These are phyloP conservation scores for Penicillium canescens DNA, from an alignment of 495 filamentous ascomycete genomes.

Conservation along the genomic window DNA sequence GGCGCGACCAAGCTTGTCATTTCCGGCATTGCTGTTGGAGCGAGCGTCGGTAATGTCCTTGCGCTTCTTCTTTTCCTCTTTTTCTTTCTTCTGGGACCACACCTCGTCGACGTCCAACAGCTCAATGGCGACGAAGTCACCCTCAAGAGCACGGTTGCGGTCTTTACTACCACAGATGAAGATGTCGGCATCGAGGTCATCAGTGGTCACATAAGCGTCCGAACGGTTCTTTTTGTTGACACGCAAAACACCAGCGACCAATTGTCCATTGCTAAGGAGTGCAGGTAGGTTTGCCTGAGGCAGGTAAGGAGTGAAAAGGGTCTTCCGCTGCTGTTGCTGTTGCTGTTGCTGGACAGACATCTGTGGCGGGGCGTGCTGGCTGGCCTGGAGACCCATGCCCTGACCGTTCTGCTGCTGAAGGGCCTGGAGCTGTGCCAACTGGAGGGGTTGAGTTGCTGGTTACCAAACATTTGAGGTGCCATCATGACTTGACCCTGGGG, in stretches of 20 bases:
- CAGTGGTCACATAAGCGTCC: slow-evolving; percentile 94
- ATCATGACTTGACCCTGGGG: slow-evolving; percentile 80
- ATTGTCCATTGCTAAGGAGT: slow-evolving; percentile 84
- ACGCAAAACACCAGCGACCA: slow-evolving; percentile 93
- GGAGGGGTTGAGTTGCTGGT: slow-evolving; percentile 85
- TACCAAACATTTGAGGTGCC: slow-evolving; percentile 73
- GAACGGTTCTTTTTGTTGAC: slow-evolving; percentile 99
- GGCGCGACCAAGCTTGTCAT: slow-evolving; percentile 62
- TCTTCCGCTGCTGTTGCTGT: slow-evolving; percentile 95
- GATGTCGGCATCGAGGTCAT: slow-evolving; percentile 95
- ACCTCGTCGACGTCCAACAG: slow-evolving; percentile 98
- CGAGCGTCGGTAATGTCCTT: slow-evolving; percentile 96
- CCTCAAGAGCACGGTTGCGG: slow-evolving; percentile 92
- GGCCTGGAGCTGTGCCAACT: slow-evolving; percentile 88
- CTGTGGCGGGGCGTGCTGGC: slow-evolving; percentile 73
- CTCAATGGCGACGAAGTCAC: slow-evolving; percentile 93
- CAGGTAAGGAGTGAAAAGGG: slow-evolving; percentile 95
- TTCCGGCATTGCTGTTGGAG: slow-evolving; percentile 67
- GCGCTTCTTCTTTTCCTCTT: slow-evolving; percentile 99
- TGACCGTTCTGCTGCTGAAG: slow-evolving; percentile 84
- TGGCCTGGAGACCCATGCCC: slow-evolving; percentile 65
- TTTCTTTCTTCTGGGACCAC: slow-evolving; percentile 97
- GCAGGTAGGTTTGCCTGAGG: slow-evolving; percentile 94
- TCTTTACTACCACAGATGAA: slow-evolving; percentile 99
- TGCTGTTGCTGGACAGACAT: slow-evolving; percentile 61